Evolutionary conservation across 768 basidiomycete genomes (phyloP).

Genomic region (Lactarius tabidus): DNA sequence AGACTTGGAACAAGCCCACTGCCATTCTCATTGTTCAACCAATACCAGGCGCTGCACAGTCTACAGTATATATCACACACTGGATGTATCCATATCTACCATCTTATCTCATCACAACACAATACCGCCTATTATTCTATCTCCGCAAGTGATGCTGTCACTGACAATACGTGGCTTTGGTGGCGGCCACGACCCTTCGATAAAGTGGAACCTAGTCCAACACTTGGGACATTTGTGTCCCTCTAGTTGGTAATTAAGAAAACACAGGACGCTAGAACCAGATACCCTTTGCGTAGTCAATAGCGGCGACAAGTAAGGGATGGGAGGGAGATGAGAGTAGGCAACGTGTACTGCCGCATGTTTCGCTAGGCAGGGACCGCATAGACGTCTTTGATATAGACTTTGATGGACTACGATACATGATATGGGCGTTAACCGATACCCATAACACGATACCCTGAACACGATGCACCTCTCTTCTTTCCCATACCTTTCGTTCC

Average conservation of each 20-base stretch:
- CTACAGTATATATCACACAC: neutral
- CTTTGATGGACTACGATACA: neutral
- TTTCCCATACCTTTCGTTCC: neutral
- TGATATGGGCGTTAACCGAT: neutral
- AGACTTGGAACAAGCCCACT: slow-evolving; percentile 46
- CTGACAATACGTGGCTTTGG: neutral
- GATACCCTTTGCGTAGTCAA: neutral
- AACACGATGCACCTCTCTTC: neutral
- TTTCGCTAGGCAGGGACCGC: too few species aligned
- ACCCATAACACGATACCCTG: too few species aligned
- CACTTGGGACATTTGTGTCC: neutral
- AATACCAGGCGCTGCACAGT: slow-evolving; percentile 38
- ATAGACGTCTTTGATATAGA: too few species aligned
- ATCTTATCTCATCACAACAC: slow-evolving; percentile 1
- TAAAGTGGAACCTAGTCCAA: neutral
- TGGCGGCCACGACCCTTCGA: neutral
- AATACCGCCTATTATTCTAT: neutral
- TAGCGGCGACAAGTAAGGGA: neutral
- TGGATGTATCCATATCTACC: slow-evolving; percentile 26
- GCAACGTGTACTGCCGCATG: neutral
- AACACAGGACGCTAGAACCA: neutral
- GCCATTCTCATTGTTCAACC: slow-evolving; percentile 54
- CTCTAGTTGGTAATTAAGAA: neutral
- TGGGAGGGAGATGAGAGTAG: too few species aligned
- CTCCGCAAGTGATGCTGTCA: neutral